phyloP scores from a whole-genome alignment of 371 early-diverging fungal species.

The Actinomortierella wolfii region DNA sequence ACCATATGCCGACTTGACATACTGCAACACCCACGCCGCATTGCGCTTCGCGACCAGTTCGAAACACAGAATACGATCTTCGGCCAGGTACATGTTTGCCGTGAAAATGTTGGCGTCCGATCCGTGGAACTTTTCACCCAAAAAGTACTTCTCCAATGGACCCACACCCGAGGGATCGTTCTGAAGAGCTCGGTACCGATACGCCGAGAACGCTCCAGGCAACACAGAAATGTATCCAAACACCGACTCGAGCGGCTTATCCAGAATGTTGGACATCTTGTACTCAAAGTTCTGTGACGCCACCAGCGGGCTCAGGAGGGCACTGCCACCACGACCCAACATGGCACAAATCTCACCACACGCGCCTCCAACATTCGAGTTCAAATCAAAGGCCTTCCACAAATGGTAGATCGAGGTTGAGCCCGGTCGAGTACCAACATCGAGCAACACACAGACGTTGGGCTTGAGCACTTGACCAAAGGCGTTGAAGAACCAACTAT shows the following conservation, averaged over 20 bases:
- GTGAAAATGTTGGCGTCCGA: conserved; percentile 66
- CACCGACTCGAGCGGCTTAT: conserved; percentile 85
- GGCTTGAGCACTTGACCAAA: conserved; percentile 79
- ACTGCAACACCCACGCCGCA: conserved; percentile 69
- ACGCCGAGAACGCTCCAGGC: conserved; percentile 88
- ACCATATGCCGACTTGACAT: conserved; percentile 71
- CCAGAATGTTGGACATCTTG: conserved; percentile 87
- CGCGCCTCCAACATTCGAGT: conserved; percentile 77
- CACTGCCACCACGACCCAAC: conserved; percentile 54
- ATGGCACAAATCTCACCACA: conserved; percentile 88
- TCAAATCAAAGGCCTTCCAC: conserved; percentile 81
- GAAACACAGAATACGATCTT: conserved; percentile 89
- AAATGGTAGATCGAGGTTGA: conserved; percentile 71
- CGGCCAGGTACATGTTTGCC: conserved; percentile 80
- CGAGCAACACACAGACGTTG: conserved; percentile 77
- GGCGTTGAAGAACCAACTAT: conserved; percentile 84
- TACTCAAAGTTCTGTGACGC: conserved; percentile 88
- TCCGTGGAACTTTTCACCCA: conserved; percentile 75
- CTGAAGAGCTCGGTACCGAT: conserved; percentile 76
- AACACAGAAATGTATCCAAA: conserved; percentile 86
- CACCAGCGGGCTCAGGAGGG: conserved; percentile 67
- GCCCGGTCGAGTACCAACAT: conserved; percentile 85
- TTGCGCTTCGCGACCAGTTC: conserved; percentile 80
- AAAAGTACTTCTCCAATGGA: conserved; percentile 79
- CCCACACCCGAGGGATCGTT: conserved; percentile 61